Base-by-base conservation (phyloP, 2,329 filamentous ascomycete species). In the Paraphoma sp. region DNA sequence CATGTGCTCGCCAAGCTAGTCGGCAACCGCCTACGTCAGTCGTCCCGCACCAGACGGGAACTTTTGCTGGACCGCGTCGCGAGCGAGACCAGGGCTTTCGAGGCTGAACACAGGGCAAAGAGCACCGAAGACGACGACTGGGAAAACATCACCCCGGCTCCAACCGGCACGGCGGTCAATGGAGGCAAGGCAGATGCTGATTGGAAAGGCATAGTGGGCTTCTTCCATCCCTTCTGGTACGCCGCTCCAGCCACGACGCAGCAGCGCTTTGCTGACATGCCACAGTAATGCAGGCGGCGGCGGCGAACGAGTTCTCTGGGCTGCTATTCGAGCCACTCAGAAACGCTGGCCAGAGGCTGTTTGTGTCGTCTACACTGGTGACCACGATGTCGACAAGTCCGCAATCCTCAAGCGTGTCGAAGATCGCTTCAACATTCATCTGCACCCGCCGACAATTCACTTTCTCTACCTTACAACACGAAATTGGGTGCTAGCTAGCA, bases 171-270 rank as follows among this genome's bases (percentile, higher is more conserved):
- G 46, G 78, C 79, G 23, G 72, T 75, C 46, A 82, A 80, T 62
- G 81, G 76, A 45, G 77, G 74, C 28, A 75, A 73, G 54, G 71
- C 74, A 10, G 81, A 84, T 56, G 81, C 84, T 63, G 83, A 89
- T 45, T 97, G 91, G 91, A 83, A 88, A 59, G 93, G 93, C 31
- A 87, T 97, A 51, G 87, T 98, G 60, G 95, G 92, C 45, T 98
- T 99, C 83, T 97, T 99, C 74, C 95, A 99, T 76, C 95, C 95
- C 1, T 99, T 97, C 76, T 98, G 95, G 91, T 94, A 81, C 62
- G 84, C 72, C 9, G 16, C 29, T 16, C 5, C 18, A 11, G 10
- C 31, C 11, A 45, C 10, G 8, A 7, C 16, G 18, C 28, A 2
- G 17, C 17, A 18, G 12, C 18, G 6, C 10, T 10, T 40, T 36